Evolutionary conservation across 257 asterid genomes (phyloP).

Genomic region (Nicotiana otophora): DNA sequence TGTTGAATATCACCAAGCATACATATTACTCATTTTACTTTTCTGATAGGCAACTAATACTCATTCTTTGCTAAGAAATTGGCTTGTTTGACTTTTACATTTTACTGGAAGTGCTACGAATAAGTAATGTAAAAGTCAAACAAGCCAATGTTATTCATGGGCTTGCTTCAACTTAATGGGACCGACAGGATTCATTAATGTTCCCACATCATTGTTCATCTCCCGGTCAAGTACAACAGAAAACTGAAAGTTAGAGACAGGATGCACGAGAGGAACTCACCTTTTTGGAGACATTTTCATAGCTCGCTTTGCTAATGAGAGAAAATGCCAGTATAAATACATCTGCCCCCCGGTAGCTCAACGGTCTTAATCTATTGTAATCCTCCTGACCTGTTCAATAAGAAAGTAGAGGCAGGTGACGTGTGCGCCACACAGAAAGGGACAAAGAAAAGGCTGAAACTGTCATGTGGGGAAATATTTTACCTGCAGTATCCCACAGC

Average conservation of each 20-base stretch:
- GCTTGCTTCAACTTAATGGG: not conserved
- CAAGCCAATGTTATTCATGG: not conserved
- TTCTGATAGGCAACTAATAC: not conserved
- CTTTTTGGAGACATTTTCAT: constrained; percentile 75
- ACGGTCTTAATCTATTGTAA: constrained; percentile 78
- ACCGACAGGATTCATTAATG: not conserved
- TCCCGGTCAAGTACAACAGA: not conserved
- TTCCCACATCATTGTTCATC: not conserved
- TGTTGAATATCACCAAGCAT: constrained; percentile 8
- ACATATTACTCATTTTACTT: not conserved
- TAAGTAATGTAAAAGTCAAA: not conserved
- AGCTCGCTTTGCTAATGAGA: constrained; percentile 91
- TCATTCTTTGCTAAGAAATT: not conserved
- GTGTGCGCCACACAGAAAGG: constrained; percentile 2
- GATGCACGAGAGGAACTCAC: constrained; percentile 19
- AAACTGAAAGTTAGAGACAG: not conserved
- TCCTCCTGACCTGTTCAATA: constrained; percentile 73
- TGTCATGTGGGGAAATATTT: not conserved
- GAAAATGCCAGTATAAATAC: constrained; percentile 91
- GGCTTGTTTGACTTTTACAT: too few species aligned
- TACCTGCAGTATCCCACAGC: constrained; percentile 97
- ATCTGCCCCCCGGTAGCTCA: constrained; percentile 97
- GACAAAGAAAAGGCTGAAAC: not conserved
- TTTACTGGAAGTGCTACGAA: not conserved
- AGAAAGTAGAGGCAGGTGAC: not conserved